Evolutionary conservation across 78 protist genomes (phyloP), one percentile per base, ranked within the genome.

Genomic region (Planoprotostelium fungivorum): DNA sequence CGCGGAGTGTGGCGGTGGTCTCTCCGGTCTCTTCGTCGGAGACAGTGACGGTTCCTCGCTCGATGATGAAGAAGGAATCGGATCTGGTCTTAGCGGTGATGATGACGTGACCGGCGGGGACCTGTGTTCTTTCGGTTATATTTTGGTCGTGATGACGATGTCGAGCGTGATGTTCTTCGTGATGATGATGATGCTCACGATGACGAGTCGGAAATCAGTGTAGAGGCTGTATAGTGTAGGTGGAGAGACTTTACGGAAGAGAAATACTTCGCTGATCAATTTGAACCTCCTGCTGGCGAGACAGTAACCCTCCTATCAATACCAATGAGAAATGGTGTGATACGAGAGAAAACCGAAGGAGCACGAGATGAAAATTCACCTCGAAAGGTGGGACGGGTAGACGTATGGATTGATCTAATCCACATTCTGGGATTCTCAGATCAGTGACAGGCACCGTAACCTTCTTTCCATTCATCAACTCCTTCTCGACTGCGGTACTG

Each of bases 351-450:
- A n/a, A n/a, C n/a, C n/a, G n/a, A n/a, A n/a, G n/a, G n/a, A n/a
- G n/a, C n/a, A n/a, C n/a, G n/a, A n/a, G n/a, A n/a, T 51, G 16
- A 16, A 51, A 25, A 16, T 5, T 51, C 73, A 51, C 73, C 73
- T 51, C 73, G 73, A 51, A 51, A 16, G 73, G 73, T 5, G 73
- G 73, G 16, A 92, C 91, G 25, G 37, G 38, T 34, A 92, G 84
- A 0, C 34, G 28, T 0, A 89, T 90, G 1, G 94, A 90, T 63
- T 89, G 83, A 25, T 92, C 88, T 0, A 92, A 89, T 1, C 94
- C 94, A 1, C 87, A 91, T 28, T 92, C 85, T 34, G 94, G 94
- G 0, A 87, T 90, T 0, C 89, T 36, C 1, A 90, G 85, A 39
- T 51, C 92, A 0, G 28, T 83, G 83, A 89, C 87, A 39, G 88